Base-by-base conservation (phyloP, 2,329 filamentous ascomycete species). In the Arthrobotrys megalospora region DNA sequence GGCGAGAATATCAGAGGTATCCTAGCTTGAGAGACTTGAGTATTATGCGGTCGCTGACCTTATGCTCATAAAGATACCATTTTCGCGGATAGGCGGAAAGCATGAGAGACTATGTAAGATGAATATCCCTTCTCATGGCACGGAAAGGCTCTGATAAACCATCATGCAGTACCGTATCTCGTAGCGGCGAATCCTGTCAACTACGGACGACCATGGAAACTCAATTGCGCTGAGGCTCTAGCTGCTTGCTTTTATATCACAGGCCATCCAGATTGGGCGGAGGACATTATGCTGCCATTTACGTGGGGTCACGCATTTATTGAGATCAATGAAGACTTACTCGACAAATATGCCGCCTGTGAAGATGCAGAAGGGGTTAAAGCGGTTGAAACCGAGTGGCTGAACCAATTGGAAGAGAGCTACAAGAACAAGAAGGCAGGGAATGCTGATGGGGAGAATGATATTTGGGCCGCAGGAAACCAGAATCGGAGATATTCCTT, bases 141-240 rank as follows among this genome's bases (percentile, higher is more conserved):
- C 16, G n/a, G 1, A 28, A 19, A 43, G 10, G 21, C n/a, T 28
- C 62, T 55, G 16, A 72, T 60, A 16, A 21, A 3, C 45, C n/a
- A 70, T 21, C 63, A 53, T 45, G n/a, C 67, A 86, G 86, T 99
- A 71, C 96, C 96, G 0, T 99, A 99, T 84, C 90, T 99, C 6
- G 94, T 99, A 62, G 96, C 96, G 5, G 96, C 96, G 58, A 99
- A 99, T 84, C 92, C 92, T 0, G 96, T 97, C 83, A 99, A 99
- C 86, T 99, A 99, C 85, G 96, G 96, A 78, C 93, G 93, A 83
- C 96, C 96, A 4, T 97, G 94, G 93, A 88, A 94, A 68, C 85
- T 99, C 80, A 99, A 99, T 85, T 99, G 96, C 82, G 96, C 94
- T 34, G 96, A 99, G 86, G 96, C 96, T 3, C 87, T 99, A 55